Percentiles rank a stretch among this genome's conserved stretches.
phyloP scores from a whole-genome alignment of 345 rosid species.

The Barbarea vulgaris region DNA sequence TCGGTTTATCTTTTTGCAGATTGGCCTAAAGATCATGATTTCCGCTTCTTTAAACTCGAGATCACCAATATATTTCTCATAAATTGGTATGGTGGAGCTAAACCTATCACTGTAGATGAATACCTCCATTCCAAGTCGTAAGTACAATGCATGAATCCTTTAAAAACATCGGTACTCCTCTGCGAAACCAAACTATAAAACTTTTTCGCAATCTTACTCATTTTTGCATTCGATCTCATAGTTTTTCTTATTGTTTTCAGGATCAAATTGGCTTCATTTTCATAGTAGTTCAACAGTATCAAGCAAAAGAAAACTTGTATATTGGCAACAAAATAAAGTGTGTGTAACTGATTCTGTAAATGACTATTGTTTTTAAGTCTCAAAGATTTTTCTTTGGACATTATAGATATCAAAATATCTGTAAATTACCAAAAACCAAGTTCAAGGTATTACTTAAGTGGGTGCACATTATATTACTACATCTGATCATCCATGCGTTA shows the following conservation, averaged over 20 bases:
- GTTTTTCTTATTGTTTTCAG: slow-evolving; percentile 20
- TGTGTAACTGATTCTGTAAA: slow-evolving; percentile 2
- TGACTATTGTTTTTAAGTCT: neutral
- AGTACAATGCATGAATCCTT: slow-evolving; percentile 39
- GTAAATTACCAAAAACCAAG: neutral
- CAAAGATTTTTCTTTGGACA: neutral
- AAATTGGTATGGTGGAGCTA: slow-evolving; percentile 93
- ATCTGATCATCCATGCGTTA: no score
- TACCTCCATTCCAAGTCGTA: slow-evolving; percentile 67
- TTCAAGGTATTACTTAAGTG: no score
- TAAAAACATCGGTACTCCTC: slow-evolving; percentile 27
- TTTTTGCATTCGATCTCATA: neutral
- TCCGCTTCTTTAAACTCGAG: slow-evolving; percentile 69
- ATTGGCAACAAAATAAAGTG: slow-evolving; percentile 1
- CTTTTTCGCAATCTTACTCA: no score
- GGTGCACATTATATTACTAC: no score
- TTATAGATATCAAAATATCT: neutral
- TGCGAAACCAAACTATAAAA: neutral
- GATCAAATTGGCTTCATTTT: slow-evolving; percentile 8
- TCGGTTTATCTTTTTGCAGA: slow-evolving; percentile 55
- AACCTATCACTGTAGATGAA: slow-evolving; percentile 74
- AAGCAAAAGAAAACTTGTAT: slow-evolving; percentile 15
- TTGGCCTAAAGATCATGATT: slow-evolving; percentile 83
- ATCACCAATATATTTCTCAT: slow-evolving; percentile 77
- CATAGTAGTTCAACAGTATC: neutral